These are phyloP conservation scores for Wickerhamomyces mucosus DNA, from an alignment of 805 yeast species.

Conservation along the genomic window DNA sequence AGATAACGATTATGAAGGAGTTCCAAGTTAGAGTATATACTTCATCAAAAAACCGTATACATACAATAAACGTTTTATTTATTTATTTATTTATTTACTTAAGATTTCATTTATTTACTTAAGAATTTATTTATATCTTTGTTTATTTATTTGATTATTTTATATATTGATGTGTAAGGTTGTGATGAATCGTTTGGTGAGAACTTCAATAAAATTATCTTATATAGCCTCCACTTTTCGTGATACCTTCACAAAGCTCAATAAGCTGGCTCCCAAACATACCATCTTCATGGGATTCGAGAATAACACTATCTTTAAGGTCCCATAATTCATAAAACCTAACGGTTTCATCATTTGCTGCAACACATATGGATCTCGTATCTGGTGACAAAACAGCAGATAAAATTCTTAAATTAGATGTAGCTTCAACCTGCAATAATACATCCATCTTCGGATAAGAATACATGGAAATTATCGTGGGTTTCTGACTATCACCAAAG, in stretches of 20 bases:
- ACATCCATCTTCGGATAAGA: slow-evolving; percentile 56
- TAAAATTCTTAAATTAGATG: slow-evolving; percentile 46
- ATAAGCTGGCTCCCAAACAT: slow-evolving; percentile 47
- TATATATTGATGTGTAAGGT: no score
- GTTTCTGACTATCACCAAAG: slow-evolving; percentile 46
- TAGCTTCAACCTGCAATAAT: slow-evolving; percentile 38
- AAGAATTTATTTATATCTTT: no score
- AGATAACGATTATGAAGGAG: slow-evolving; percentile 73
- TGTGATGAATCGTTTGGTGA: no score
- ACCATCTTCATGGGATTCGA: slow-evolving; percentile 33
- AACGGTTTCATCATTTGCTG: slow-evolving; percentile 71
- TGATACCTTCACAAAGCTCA: slow-evolving; percentile 50
- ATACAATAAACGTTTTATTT: no score
- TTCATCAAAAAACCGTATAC: no score
- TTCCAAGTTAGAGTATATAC: slow-evolving; percentile 52
- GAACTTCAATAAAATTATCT: no score
- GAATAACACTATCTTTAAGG: slow-evolving; percentile 23
- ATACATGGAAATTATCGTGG: slow-evolving; percentile 48
- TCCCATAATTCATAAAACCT: slow-evolving; percentile 71
- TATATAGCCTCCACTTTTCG: slow-evolving; percentile 18
- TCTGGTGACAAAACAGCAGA: slow-evolving; percentile 64
- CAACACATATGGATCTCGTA: slow-evolving; percentile 52
- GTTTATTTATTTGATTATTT: no score
- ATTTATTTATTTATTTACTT: no score
- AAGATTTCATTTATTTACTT: no score